Evolutionary conservation across 352 stramenopile species (phyloP).

Genomic region (Phytophthora chlamydospora): DNA sequence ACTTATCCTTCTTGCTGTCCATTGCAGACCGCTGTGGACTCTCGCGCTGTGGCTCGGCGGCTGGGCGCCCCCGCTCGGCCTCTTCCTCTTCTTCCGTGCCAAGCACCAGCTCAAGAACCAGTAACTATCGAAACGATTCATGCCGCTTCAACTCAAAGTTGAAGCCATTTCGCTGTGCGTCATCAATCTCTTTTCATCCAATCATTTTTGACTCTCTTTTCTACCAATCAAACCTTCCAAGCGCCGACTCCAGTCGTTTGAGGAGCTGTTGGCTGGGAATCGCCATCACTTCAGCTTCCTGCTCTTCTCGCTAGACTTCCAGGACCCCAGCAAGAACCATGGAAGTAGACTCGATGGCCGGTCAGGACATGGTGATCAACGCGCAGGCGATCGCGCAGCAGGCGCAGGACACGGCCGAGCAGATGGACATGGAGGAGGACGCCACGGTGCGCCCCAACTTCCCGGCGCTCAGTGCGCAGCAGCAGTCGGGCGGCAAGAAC

Average conservation of each 20-base stretch:
- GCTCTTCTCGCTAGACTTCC: neutral
- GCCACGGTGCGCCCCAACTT: slow-evolving; percentile 65
- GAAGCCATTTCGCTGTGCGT: slow-evolving; percentile 7
- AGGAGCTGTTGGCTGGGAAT: slow-evolving; percentile 22
- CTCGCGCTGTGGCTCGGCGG: slow-evolving; percentile 39
- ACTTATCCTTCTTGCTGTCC: neutral
- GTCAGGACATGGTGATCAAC: slow-evolving; percentile 74
- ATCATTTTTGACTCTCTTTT: slow-evolving; percentile 14
- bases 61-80: slow-evolving; percentile 33
- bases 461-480: slow-evolving; percentile 79
- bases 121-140: slow-evolving; percentile 24
- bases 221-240: slow-evolving; percentile 33
- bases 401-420: slow-evolving; percentile 49
- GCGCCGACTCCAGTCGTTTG: slow-evolving; percentile 56
- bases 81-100: slow-evolving; percentile 35
- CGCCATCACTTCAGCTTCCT: slow-evolving; percentile 32
- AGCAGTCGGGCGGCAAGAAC: slow-evolving; percentile 85
- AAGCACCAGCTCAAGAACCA: slow-evolving; percentile 43
- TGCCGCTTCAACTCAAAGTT: neutral
- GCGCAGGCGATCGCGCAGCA: slow-evolving; percentile 49
- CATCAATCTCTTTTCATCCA: neutral
- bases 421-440: slow-evolving; percentile 68
- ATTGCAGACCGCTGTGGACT: slow-evolving; percentile 57
- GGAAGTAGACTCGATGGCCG: slow-evolving; percentile 74
- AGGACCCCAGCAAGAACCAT: slow-evolving; percentile 35